Evolutionary conservation across 352 stramenopile species (phyloP).

Genomic region (Phytophthora hybrid): DNA sequence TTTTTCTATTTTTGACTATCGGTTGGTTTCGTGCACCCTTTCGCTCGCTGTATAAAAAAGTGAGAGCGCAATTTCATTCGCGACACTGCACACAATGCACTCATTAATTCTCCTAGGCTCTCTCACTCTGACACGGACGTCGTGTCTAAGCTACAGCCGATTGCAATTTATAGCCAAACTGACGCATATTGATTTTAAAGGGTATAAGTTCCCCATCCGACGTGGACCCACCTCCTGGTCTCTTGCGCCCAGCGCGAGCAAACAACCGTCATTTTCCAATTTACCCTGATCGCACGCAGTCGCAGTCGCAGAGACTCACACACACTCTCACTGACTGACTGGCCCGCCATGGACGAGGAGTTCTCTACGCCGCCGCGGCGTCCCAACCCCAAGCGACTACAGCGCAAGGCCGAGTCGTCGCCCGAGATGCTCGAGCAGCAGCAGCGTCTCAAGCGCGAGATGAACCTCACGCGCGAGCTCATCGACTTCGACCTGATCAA

Average conservation of each 20-base stretch:
- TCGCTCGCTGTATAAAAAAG: neutral
- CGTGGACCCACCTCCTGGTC: too few relatives aligned
- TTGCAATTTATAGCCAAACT: too few relatives aligned
- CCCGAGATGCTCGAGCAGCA: slow-evolving; percentile 41
- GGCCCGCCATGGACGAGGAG: slow-evolving; percentile 47
- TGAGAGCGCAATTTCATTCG: too few relatives aligned
- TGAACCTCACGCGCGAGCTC: slow-evolving; percentile 75
- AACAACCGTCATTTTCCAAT: slow-evolving; percentile 42
- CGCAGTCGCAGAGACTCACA: slow-evolving; percentile 1
- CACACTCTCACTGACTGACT: neutral
- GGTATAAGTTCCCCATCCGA: slow-evolving; percentile 18
- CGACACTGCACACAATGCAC: too few relatives aligned
- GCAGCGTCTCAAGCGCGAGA: slow-evolving; percentile 61
- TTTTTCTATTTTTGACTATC: slow-evolving; percentile 22
- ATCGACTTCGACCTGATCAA: slow-evolving; percentile 92
- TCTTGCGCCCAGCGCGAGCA: neutral
- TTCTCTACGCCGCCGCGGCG: slow-evolving; percentile 41
- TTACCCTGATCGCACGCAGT: slow-evolving; percentile 34
- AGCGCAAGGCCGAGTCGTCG: slow-evolving; percentile 62
- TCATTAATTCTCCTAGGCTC: slow-evolving; percentile 11
- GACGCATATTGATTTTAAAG: neutral
- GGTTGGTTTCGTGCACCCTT: slow-evolving; percentile 32
- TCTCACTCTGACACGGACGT: neutral
- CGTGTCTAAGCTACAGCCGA: too few relatives aligned
- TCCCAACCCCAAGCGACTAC: slow-evolving; percentile 47